Conservation (phyloP, 2,329 filamentous ascomycete genomes). For the Clonostachys solani region DNA sequence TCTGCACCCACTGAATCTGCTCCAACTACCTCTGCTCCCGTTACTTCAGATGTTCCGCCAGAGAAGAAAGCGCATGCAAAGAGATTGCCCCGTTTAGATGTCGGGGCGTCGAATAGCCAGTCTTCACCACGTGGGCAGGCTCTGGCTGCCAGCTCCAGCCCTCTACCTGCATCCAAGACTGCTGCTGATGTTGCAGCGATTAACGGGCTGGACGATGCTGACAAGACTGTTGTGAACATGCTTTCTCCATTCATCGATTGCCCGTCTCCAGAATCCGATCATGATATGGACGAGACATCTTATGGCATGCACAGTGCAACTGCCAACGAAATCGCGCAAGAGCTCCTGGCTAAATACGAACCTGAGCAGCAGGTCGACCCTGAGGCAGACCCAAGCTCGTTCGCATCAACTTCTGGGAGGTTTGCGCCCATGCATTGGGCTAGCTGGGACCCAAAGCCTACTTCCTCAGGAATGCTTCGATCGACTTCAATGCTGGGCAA, state of each 20-base stretch:
- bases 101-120: too few relatives aligned
- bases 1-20: background rate
- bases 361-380: background rate
- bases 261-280: constrained; percentile 32
- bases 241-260: constrained; percentile 44
- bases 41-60: background rate
- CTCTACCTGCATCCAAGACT: constrained; percentile 6
- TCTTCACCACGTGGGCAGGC: too few relatives aligned
- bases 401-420: too few relatives aligned
- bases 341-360: constrained; percentile 3
- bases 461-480: background rate
- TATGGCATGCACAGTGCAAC: constrained; percentile 52
- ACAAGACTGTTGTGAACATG: constrained; percentile 38
- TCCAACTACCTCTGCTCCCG: background rate
- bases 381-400: too few relatives aligned
- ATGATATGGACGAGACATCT: constrained; percentile 33
- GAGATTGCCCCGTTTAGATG: too few relatives aligned
- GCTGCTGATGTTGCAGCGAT: constrained; percentile 1
- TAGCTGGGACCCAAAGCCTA: background rate
- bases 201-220: constrained; percentile 19
- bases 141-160: too few relatives aligned
- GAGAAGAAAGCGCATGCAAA: constrained; percentile 3
- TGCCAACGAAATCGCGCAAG: constrained; percentile 35
- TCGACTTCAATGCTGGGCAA: too few relatives aligned
- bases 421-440: background rate